Evolutionary conservation across 768 basidiomycete species (phyloP), one percentile per base, ranked within the genome.

Genomic region (Amyloporia xantha): DNA sequence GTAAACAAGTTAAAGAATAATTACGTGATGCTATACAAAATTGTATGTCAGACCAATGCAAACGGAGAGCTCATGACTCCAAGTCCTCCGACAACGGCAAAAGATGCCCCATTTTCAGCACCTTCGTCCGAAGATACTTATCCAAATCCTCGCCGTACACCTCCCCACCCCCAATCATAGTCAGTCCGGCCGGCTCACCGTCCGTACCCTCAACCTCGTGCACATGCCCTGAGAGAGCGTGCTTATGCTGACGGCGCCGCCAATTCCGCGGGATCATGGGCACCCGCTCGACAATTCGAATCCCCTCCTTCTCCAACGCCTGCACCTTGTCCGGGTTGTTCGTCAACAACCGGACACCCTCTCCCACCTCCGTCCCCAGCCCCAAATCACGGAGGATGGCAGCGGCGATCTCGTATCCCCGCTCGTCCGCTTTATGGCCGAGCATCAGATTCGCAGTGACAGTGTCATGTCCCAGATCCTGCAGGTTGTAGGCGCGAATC

Each of bases 321-420:
- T 80, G 76, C 36, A 99, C 85, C 70, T 99, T 99, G 68, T 94
- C 94, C 9, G 96, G 96, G 67, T 99, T 99, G 68, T 99, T 99
- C 50, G 96, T 99, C 67, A 99, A 69, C 55, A 97, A 70, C 48
- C 86, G 72, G 46, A 94, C 78, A 39, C 80, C 79, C 59, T 78
- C 77, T 52, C 67, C 72, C 44, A 48, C 64, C 20, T 77, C 76
- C 20, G 67, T 70, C 5, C 81, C 86, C 12, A 98, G 68, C 5
- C 85, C 86, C 1, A 98, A 72, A 66, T 99, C 96, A 4, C 82
- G 78, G 53, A 98, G 65, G 54, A 98, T 98, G 24, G 87, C 92
- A 6, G 74, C 86, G 1, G 96, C 96, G 50, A 98, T 74, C 55
- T 87, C 91, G 67, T 98, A 99, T 20, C 84, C 84, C 27, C 96